Percentiles rank a stretch among this genome's conserved stretches.
Evolutionary conservation across 2,329 filamentous ascomycete species (phyloP).

Genomic region (Phyllosticta capitalensis): DNA sequence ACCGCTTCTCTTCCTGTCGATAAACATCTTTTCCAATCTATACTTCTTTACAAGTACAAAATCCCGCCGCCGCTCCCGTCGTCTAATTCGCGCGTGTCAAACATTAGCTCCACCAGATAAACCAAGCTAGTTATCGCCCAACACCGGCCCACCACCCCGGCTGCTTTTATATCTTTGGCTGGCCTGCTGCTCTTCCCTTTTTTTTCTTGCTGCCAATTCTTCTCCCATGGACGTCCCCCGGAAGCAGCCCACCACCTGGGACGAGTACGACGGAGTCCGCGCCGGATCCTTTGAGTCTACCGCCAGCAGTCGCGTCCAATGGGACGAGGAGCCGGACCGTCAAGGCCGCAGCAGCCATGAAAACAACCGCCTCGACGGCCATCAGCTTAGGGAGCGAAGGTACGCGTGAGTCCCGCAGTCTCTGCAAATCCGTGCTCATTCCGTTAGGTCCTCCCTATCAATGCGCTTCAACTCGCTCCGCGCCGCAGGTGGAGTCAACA

Average conservation of each 20-base stretch:
- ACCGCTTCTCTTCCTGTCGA: background rate
- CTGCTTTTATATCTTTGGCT: background rate
- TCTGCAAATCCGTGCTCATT: background rate
- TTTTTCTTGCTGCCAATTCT: background rate
- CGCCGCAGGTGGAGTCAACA: slow-evolving; percentile 84
- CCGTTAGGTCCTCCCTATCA: slow-evolving; percentile 37
- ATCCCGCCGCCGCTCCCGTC: background rate
- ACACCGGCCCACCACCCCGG: background rate
- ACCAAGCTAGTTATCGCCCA: background rate
- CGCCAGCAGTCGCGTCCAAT: slow-evolving; percentile 27
- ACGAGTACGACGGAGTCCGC: slow-evolving; percentile 35
- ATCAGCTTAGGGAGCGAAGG: slow-evolving; percentile 29
- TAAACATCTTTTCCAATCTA: background rate
- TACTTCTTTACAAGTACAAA: background rate
- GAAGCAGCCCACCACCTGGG: slow-evolving; percentile 37
- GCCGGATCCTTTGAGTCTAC: slow-evolving; percentile 33
- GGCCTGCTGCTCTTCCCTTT: slow-evolving; percentile 1
- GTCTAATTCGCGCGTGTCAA: background rate
- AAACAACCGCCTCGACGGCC: slow-evolving; percentile 16
- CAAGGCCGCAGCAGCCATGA: slow-evolving; percentile 20
- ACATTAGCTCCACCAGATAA: background rate
- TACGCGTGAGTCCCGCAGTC: slow-evolving; percentile 3
- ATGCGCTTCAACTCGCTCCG: slow-evolving; percentile 43
- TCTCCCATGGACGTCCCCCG: slow-evolving; percentile 27
- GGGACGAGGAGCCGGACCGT: slow-evolving; percentile 25